These are phyloP conservation scores for Baorangia bicolor DNA, from an alignment of 768 basidiomycete genomes.

Conservation along the genomic window DNA sequence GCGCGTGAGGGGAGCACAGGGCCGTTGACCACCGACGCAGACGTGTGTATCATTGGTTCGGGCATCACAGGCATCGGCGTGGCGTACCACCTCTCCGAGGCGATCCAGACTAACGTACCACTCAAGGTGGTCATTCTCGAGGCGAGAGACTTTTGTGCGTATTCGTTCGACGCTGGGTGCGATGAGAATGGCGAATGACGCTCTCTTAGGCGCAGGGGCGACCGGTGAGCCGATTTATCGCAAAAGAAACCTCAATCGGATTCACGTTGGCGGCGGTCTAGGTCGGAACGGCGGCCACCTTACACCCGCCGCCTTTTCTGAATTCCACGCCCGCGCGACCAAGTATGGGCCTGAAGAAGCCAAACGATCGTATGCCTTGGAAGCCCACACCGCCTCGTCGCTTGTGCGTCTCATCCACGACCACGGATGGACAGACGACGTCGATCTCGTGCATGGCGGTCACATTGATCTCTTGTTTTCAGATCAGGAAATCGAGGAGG, in stretches of 20 bases:
- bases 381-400: slow-evolving; percentile 50
- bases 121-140: slow-evolving; percentile 68
- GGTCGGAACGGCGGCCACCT: slow-evolving; percentile 82
- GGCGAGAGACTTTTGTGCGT: slow-evolving; percentile 83
- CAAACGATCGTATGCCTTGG: slow-evolving; percentile 49
- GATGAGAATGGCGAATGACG: background rate
- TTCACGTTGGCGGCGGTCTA: too few species aligned
- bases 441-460: slow-evolving; percentile 63
- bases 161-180: background rate
- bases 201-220: slow-evolving; percentile 60
- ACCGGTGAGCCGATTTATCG: slow-evolving; percentile 50
- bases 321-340: slow-evolving; percentile 40
- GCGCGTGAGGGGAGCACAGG: slow-evolving; percentile 66
- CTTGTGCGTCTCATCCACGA: slow-evolving; percentile 50
- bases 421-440: slow-evolving; percentile 42
- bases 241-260: too few species aligned
- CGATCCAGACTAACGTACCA: slow-evolving; percentile 15
- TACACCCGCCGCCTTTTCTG: slow-evolving; percentile 46
- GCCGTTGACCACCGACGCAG: slow-evolving; percentile 54
- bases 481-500: slow-evolving; percentile 39
- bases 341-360: slow-evolving; percentile 56
- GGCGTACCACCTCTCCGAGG: slow-evolving; percentile 66
- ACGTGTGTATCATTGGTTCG: slow-evolving; percentile 77
- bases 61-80: slow-evolving; percentile 76
- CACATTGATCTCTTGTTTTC: slow-evolving; percentile 52